phyloP scores from a whole-genome alignment of 1,284 basidiomycete species.

The Microbotryum lychnidis-dioicae region DNA sequence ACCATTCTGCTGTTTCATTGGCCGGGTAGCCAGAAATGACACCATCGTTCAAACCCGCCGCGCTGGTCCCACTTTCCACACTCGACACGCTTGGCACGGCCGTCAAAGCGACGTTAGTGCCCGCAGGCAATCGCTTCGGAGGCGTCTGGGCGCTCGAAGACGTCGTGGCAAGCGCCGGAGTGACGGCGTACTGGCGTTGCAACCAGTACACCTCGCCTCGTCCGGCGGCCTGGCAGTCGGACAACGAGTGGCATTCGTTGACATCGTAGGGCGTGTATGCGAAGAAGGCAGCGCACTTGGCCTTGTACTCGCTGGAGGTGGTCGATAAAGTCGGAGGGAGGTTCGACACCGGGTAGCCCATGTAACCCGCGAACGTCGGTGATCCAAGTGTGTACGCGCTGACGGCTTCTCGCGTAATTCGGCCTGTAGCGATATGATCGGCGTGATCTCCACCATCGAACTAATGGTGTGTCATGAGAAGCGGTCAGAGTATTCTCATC shows the following conservation, averaged over 20 bases:
- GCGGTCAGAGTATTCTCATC: too few relatives aligned
- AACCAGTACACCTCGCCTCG: slow-evolving; percentile 27
- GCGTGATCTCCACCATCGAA: slow-evolving; percentile 30
- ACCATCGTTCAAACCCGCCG: slow-evolving; percentile 12
- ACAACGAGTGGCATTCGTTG: slow-evolving; percentile 17
- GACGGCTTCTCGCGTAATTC: slow-evolving; percentile 10
- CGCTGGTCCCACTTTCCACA: too few relatives aligned
- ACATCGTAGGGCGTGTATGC: slow-evolving; percentile 25
- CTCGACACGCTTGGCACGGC: neutral
- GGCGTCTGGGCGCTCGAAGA: neutral
- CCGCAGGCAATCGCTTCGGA: neutral
- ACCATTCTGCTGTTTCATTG: slow-evolving; percentile 19
- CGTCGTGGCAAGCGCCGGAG: neutral
- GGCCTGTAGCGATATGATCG: slow-evolving; percentile 23
- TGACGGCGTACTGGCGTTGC: slow-evolving; percentile 20
- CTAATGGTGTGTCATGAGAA: neutral
- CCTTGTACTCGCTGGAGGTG: slow-evolving; percentile 5
- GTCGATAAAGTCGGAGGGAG: slow-evolving; percentile 20
- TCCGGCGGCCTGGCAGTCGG: slow-evolving; percentile 10
- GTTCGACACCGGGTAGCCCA: slow-evolving; percentile 9
- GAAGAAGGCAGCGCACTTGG: slow-evolving; percentile 25
- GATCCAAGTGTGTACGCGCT: slow-evolving; percentile 1
- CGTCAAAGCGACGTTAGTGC: slow-evolving; percentile 6
- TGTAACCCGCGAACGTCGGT: slow-evolving; percentile 18
- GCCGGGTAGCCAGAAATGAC: slow-evolving; percentile 22